phyloP scores from a whole-genome alignment of 441 rosid species.

The Lepidium campestre region DNA sequence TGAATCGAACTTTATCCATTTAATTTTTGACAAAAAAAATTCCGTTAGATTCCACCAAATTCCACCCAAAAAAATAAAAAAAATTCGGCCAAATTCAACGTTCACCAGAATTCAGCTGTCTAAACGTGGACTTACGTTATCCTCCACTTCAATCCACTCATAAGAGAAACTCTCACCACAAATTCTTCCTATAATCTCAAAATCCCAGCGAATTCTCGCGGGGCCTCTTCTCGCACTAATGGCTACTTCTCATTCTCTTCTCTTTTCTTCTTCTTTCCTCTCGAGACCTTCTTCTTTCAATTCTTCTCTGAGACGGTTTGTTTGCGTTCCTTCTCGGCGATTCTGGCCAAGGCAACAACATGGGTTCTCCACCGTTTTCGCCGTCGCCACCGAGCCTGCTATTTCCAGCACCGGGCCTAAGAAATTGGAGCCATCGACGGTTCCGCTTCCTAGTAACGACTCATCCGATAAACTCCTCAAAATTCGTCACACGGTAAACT shows the following conservation, averaged over 20 bases:
- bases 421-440: conserved; percentile 24
- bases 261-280: conserved; percentile 32
- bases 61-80: too few relatives aligned
- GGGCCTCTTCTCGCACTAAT: conserved; percentile 22
- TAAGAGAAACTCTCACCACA: conserved; percentile 18
- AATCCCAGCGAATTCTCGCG: neutral
- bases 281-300: conserved; percentile 26
- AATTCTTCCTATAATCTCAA: conserved; percentile 1
- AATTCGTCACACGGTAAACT: conserved; percentile 58
- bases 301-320: conserved; percentile 34
- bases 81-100: too few relatives aligned
- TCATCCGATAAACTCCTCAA: conserved; percentile 58
- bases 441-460: conserved; percentile 60
- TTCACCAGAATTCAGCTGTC: too few relatives aligned
- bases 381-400: conserved; percentile 38
- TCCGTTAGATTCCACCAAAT: too few relatives aligned
- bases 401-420: conserved; percentile 27
- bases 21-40: too few relatives aligned
- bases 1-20: too few relatives aligned
- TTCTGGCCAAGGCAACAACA: conserved; percentile 18
- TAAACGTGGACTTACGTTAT: neutral
- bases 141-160: conserved; percentile 10
- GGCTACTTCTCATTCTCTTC: conserved; percentile 40
- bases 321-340: conserved; percentile 27
- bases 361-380: conserved; percentile 31